Conservation (phyloP, 1,284 basidiomycete genomes). For the Thelephora terrestris region DNA sequence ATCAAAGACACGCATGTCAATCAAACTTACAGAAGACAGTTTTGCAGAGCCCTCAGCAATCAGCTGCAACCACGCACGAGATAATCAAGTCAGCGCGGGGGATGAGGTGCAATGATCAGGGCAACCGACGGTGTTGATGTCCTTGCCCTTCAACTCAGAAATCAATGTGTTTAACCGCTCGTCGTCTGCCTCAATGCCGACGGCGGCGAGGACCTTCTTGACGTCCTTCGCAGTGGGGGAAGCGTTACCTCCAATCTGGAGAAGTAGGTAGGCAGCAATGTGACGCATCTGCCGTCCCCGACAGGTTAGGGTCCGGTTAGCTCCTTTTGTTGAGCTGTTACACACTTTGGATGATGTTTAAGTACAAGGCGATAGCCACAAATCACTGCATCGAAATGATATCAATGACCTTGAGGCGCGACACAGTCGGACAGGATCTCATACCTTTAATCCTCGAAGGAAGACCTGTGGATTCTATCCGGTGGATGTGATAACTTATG, state of each 20-base stretch:
- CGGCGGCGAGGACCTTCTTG: slow-evolving; percentile 80
- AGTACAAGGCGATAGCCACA: slow-evolving; percentile 63
- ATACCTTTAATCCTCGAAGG: slow-evolving; percentile 78
- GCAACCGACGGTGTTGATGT: slow-evolving; percentile 65
- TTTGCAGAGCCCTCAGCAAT: slow-evolving; percentile 90
- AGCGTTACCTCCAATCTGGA: slow-evolving; percentile 89
- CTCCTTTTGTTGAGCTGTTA: slow-evolving; percentile 7
- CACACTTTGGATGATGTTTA: slow-evolving; percentile 31
- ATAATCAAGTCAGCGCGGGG: not conserved
- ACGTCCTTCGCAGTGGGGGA: slow-evolving; percentile 85
- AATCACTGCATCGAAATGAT: slow-evolving; percentile 49
- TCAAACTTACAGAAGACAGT: slow-evolving; percentile 78
- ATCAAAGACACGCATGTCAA: not conserved
- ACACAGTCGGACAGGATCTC: slow-evolving; percentile 18
- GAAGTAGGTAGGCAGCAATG: slow-evolving; percentile 97
- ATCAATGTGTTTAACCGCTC: slow-evolving; percentile 81
- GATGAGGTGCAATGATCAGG: slow-evolving; percentile 3
- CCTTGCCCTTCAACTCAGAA: slow-evolving; percentile 90
- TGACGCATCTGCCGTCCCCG: slow-evolving; percentile 71
- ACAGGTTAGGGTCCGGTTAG: slow-evolving; percentile 8
- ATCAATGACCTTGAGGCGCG: not conserved
- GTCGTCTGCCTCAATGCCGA: slow-evolving; percentile 86
- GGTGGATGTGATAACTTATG: slow-evolving; percentile 22
- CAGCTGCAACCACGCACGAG: slow-evolving; percentile 37
- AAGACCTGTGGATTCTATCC: slow-evolving; percentile 89